phyloP scores from a whole-genome alignment of 306 rosid species.

The cucumber (Cucumis sativus) region DNA sequence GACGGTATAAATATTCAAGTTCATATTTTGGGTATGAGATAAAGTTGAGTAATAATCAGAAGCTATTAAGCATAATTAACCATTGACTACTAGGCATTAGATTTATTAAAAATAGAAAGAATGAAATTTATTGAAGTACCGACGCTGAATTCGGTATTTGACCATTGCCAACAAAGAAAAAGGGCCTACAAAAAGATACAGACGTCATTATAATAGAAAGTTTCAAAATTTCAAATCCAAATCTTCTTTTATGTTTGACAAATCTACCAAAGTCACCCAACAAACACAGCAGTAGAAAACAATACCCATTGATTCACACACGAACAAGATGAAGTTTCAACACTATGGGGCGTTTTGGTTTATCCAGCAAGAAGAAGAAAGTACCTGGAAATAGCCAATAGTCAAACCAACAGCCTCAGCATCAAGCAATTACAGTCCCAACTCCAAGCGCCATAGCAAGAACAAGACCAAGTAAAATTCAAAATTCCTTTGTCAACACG shows the following conservation, averaged over 20 bases:
- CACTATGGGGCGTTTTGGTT: not conserved
- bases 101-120: not conserved
- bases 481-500: constrained; percentile 18
- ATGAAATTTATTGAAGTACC: not conserved
- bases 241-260: not conserved
- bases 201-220: not conserved
- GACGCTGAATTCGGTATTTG: not conserved
- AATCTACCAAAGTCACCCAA: not conserved
- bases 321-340: not conserved
- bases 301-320: not conserved
- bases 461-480: constrained; percentile 1
- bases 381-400: not conserved
- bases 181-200: not conserved
- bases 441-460: not conserved
- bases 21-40: no score
- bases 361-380: not conserved
- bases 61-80: not conserved
- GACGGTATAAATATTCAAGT: no score
- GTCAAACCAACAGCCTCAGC: not conserved
- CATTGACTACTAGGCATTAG: not conserved
- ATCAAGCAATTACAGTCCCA: not conserved
- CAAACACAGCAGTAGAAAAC: not conserved
- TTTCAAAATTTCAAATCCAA: not conserved
- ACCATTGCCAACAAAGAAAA: not conserved
- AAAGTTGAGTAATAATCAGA: no score